phyloP scores from a whole-genome alignment of 108 stramenopile genomes.

The Schizochytrium sp. region DNA sequence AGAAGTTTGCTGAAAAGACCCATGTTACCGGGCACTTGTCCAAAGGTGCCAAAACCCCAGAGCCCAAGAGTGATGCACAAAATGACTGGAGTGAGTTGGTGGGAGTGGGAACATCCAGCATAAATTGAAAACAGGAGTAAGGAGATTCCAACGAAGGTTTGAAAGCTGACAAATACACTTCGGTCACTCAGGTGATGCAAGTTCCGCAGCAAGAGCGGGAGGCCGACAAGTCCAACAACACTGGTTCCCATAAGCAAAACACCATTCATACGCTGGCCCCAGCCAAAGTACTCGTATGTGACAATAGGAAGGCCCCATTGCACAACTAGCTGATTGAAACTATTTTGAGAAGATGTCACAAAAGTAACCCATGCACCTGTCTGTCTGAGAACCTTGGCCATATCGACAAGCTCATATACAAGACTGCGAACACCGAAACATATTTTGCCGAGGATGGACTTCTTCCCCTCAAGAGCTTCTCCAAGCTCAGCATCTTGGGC shows the following conservation, averaged over 20 bases:
- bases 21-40: constrained; percentile 16
- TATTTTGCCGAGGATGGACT: neutral
- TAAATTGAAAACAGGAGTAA: neutral
- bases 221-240: neutral
- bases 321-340: neutral
- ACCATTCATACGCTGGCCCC: constrained; percentile 7
- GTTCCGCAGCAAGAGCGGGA: constrained; percentile 4
- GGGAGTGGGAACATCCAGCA: neutral
- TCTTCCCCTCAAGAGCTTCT: neutral
- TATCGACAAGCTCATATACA: neutral
- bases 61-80: neutral
- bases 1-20: constrained; percentile 27
- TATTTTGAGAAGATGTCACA: constrained; percentile 19
- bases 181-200: neutral
- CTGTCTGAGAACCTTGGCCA: neutral
- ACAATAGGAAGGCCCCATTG: constrained; percentile 18
- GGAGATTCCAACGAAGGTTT: neutral
- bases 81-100: neutral
- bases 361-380: constrained; percentile 13
- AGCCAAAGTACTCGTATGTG: constrained; percentile 14
- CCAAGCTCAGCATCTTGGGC: neutral
- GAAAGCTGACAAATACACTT: neutral
- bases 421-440: neutral
- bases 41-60: constrained; percentile 40
- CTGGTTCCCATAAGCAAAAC: constrained; percentile 34